Evolutionary conservation across 371 early-diverging fungal species (phyloP).

Genomic region (Mortierella sp.): DNA sequence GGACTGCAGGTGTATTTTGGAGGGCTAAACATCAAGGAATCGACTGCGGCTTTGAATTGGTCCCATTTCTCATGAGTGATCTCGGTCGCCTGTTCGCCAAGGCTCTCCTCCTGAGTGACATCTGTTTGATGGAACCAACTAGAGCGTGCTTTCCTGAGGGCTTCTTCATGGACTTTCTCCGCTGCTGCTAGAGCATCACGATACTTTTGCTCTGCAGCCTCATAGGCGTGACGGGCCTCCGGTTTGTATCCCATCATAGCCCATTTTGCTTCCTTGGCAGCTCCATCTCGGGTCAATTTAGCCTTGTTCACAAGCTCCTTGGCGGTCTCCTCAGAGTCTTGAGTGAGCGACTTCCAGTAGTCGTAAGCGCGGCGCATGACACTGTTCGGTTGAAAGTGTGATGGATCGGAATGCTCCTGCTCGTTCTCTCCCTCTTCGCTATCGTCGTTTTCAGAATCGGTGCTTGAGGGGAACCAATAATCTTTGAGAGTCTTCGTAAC

Average conservation of each 20-base stretch:
- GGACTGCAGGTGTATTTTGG: slow-evolving; percentile 55
- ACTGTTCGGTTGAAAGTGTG: slow-evolving; percentile 13
- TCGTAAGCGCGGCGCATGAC: slow-evolving; percentile 52
- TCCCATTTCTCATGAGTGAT: slow-evolving; percentile 46
- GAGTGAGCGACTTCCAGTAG: slow-evolving; percentile 51
- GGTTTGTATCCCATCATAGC: slow-evolving; percentile 42
- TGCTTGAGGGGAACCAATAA: slow-evolving; percentile 40
- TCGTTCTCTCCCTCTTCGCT: slow-evolving; percentile 8
- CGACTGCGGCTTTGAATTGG: slow-evolving; percentile 43
- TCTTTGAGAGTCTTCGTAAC: slow-evolving; percentile 47
- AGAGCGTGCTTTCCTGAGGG: slow-evolving; percentile 37
- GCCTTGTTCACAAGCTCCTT: slow-evolving; percentile 40
- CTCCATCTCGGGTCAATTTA: slow-evolving; percentile 33
- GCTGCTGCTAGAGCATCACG: slow-evolving; percentile 39
- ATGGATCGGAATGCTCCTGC: slow-evolving; percentile 7
- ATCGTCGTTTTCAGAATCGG: slow-evolving; percentile 2
- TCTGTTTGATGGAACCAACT: slow-evolving; percentile 48
- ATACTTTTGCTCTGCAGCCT: slow-evolving; percentile 43
- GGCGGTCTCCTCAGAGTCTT: slow-evolving; percentile 39
- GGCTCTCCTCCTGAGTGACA: slow-evolving; percentile 20
- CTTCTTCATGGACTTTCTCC: slow-evolving; percentile 42
- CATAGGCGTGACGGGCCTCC: slow-evolving; percentile 37
- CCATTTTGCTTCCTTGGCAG: slow-evolving; percentile 51
- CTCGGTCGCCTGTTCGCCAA: slow-evolving; percentile 26
- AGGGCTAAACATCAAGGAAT: slow-evolving; percentile 44